These are phyloP conservation scores for Lipomyces sp. DNA, from an alignment of 805 yeast genomes.

Conservation along the genomic window DNA sequence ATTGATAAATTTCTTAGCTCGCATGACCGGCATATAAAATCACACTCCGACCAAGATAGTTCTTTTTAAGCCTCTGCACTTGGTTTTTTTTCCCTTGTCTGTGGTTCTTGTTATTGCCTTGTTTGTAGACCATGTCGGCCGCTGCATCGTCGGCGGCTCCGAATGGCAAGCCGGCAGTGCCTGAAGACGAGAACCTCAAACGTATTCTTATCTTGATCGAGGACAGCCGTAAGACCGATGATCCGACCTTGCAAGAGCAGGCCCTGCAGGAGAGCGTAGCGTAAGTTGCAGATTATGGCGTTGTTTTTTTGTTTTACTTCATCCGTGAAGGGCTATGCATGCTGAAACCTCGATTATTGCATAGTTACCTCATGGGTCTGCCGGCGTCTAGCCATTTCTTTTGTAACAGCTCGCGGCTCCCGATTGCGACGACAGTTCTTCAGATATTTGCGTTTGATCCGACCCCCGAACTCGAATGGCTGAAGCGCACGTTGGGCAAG, in stretches of 20 bases:
- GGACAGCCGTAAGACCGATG: slow-evolving; percentile 22
- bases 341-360: not conserved
- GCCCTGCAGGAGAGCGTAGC: slow-evolving; percentile 25
- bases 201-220: slow-evolving; percentile 18
- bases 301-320: not conserved
- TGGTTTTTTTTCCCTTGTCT: too few relatives aligned
- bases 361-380: slow-evolving; percentile 24
- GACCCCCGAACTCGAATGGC: slow-evolving; percentile 27
- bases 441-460: slow-evolving; percentile 28
- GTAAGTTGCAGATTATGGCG: slow-evolving; percentile 12
- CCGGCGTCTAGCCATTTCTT: slow-evolving; percentile 21
- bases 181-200: slow-evolving; percentile 12
- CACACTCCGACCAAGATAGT: too few relatives aligned
- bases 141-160: not conserved
- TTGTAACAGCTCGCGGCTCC: slow-evolving; percentile 10
- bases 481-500: slow-evolving; percentile 19
- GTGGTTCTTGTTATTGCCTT: too few relatives aligned
- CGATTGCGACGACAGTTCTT: slow-evolving; percentile 18
- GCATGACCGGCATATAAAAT: too few relatives aligned
- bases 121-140: too few relatives aligned
- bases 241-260: slow-evolving; percentile 18
- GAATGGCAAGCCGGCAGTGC: not conserved
- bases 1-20: too few relatives aligned
- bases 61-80: too few relatives aligned
- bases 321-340: too few relatives aligned